These are phyloP conservation scores for Fistulifera pelliculosa DNA, from an alignment of 108 stramenopile genomes.

Conservation along the genomic window DNA sequence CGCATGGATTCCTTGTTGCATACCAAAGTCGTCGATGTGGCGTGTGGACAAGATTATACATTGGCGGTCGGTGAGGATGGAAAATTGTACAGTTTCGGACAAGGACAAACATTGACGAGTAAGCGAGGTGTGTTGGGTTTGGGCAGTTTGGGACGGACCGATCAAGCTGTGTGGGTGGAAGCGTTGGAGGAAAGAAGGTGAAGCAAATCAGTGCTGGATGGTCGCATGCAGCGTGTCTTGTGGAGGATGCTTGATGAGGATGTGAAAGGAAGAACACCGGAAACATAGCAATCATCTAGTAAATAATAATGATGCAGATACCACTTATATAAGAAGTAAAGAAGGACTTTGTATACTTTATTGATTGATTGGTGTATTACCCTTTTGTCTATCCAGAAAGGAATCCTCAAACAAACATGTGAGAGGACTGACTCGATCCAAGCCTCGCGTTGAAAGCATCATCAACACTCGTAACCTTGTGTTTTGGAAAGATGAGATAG, in stretches of 20 bases:
- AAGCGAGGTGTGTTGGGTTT: constrained; percentile 56
- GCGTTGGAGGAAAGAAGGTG: constrained; percentile 38
- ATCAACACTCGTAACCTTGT: too few relatives aligned
- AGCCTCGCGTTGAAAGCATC: too few relatives aligned
- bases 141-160: constrained; percentile 35
- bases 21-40: constrained; percentile 60
- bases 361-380: too few relatives aligned
- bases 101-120: constrained; percentile 41
- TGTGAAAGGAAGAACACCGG: too few relatives aligned
- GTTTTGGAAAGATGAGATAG: too few relatives aligned
- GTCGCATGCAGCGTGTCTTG: constrained; percentile 63
- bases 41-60: constrained; percentile 70
- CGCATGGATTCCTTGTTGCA: constrained; percentile 39
- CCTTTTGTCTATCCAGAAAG: too few relatives aligned
- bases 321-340: too few relatives aligned
- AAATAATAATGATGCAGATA: too few relatives aligned
- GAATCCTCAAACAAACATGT: too few relatives aligned
- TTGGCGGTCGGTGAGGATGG: constrained; percentile 62
- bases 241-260: constrained; percentile 9
- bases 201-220: constrained; percentile 52
- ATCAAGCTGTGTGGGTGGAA: constrained; percentile 55
- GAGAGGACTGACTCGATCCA: too few relatives aligned
- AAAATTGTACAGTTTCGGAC: constrained; percentile 51
- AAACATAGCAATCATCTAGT: too few relatives aligned
- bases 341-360: too few relatives aligned